A percentile compares a stretch with the other conserved stretches of the same genome.
These are phyloP conservation scores for Acanthamoeba lenticulata DNA, from an alignment of 208 protist species.

Conservation along the genomic window DNA sequence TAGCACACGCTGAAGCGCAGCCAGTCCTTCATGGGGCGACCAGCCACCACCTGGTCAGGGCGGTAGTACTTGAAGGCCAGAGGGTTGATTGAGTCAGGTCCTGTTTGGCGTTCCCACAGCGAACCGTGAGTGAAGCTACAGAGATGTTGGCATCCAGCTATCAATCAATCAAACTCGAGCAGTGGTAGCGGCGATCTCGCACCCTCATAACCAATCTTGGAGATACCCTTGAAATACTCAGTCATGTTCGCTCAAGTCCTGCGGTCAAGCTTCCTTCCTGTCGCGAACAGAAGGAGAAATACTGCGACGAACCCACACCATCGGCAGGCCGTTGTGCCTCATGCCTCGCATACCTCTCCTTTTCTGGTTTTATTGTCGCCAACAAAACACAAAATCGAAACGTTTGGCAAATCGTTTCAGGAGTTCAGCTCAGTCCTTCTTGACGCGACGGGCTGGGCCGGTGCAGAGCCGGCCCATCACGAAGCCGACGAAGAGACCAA, in stretches of 20 bases:
- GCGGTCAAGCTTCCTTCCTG: neutral
- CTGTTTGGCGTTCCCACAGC: neutral
- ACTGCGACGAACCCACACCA: neutral
- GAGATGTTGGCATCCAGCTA: neutral
- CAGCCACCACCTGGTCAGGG: slow-evolving; percentile 68
- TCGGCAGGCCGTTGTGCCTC: no score
- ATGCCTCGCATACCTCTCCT: no score
- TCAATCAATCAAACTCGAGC: no score
- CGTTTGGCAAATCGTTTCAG: no score
- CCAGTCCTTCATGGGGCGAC: slow-evolving; percentile 73
- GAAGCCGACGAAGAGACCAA: neutral
- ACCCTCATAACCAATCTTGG: slow-evolving; percentile 36
- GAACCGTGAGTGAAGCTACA: neutral
- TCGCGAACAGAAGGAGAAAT: neutral
- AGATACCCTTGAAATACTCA: slow-evolving; percentile 19
- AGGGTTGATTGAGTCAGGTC: slow-evolving; percentile 49
- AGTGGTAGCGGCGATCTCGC: neutral
- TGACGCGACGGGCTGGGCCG: neutral
- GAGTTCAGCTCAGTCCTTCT: neutral
- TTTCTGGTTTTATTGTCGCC: no score
- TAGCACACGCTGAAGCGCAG: slow-evolving; percentile 70
- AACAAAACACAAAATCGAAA: no score
- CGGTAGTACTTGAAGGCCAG: slow-evolving; percentile 72
- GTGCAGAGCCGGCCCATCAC: neutral
- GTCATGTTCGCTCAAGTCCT: neutral